Base-by-base conservation (phyloP, 2,329 filamentous ascomycete species). In the Apiospora malaysiana region DNA sequence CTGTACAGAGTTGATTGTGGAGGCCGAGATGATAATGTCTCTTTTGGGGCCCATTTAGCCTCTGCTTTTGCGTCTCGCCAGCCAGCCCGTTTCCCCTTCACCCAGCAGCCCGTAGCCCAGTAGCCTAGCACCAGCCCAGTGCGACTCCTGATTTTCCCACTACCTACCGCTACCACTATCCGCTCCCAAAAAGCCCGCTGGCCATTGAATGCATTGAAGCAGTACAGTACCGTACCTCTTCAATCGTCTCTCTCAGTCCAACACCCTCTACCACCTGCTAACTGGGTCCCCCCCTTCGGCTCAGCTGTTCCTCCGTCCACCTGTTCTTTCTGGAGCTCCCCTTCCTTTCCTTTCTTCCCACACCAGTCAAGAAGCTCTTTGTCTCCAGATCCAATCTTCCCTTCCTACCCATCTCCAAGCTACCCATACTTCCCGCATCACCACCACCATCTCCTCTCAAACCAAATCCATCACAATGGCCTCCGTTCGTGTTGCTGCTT, bases 401-500 rank as follows among this genome's bases (percentile, higher is more conserved):
- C 73, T 74, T 71, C 77, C 72, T 71, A 69, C 68, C 75, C 73
- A 73, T 75, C 71, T 77, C 77, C 78, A 59, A 37, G 56, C 56
- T 63, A 63, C 37, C 76, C 78, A 79, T 79, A 77, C 78, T 77
- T 76, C 76, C 77, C 76, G 76, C 76, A 79, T 77, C 77, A 63
- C 56, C 56, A 63, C 56, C 56, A 63, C 51, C 78, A 79, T 83
- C 83, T 83, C 82, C 81, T 80, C 81, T 81, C 82, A 81, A 80
- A 77, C 77, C 78, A 71, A 70, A 74, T 75, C 77, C 74, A 85
- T 84, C 86, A 89, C 89, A 93, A 94, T 94, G 92, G 91, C 92
- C 84, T 88, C 90, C 84, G 86, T 90, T 84, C 92, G 92, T 86
- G 88, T 94, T 84, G 88, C 93, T 86, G 90, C 92, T 83, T 91